Percentiles rank a stretch among this genome's conserved stretches.
Conservation (phyloP, 257 asterid genomes). For the Solanum microdontum region DNA sequence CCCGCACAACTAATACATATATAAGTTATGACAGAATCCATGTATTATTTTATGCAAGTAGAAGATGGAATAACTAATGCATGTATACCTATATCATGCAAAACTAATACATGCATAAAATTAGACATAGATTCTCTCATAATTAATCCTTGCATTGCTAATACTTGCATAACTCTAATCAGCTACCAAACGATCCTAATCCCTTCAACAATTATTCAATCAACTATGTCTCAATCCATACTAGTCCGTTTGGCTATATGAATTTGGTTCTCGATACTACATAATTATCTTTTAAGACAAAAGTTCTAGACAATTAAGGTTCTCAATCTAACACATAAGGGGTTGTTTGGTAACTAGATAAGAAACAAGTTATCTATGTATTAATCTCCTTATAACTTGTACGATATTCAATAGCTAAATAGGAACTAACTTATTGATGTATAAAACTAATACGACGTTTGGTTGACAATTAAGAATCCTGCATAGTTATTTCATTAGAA, state of each 20-base stretch:
- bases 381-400: neutral
- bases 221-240: neutral
- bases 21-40: neutral
- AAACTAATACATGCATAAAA: neutral
- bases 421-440: neutral
- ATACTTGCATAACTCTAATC: neutral
- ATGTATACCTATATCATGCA: neutral
- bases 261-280: neutral
- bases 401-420: neutral
- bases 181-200: constrained; percentile 32
- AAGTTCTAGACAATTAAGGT: neutral
- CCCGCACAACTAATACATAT: neutral
- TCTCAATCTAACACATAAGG: neutral
- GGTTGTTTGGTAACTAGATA: neutral
- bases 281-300: neutral
- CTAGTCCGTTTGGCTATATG: neutral
- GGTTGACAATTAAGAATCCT: neutral
- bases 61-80: neutral
- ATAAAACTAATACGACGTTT: neutral
- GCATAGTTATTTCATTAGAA: neutral
- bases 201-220: constrained; percentile 11
- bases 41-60: neutral
- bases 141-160: neutral
- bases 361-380: neutral
- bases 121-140: neutral